Percentiles rank a stretch among this genome's conserved stretches.
Conservation (phyloP, 2,329 filamentous ascomycete genomes). For the Dactylellina leptospora region DNA sequence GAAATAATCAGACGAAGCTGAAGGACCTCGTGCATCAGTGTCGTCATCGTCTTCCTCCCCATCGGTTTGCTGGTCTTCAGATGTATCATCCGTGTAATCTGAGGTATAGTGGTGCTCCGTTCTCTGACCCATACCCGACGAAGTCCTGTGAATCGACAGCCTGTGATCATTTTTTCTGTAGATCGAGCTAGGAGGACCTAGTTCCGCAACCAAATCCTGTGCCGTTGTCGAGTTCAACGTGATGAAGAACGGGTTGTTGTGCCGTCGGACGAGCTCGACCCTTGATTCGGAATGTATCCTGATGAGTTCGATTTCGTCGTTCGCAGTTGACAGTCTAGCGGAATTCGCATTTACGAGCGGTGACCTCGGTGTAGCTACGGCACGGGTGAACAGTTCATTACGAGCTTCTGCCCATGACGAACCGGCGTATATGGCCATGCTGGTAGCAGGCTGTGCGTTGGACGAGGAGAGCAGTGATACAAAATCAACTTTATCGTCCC, state of each 20-base stretch:
- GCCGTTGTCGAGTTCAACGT: constrained; percentile 84
- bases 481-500: constrained; percentile 72
- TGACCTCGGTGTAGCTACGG: constrained; percentile 76
- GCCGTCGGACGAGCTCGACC: constrained; percentile 79
- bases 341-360: constrained; percentile 67
- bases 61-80: constrained; percentile 62
- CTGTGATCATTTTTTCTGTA: constrained; percentile 90
- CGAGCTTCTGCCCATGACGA: constrained; percentile 89
- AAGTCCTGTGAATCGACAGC: constrained; percentile 79
- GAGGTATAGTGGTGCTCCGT: constrained; percentile 48
- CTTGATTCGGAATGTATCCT: constrained; percentile 79
- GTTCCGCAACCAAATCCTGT: constrained; percentile 87
- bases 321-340: constrained; percentile 63
- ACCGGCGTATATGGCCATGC: constrained; percentile 90
- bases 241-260: constrained; percentile 74
- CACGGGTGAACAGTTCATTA: constrained; percentile 76
- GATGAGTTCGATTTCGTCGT: constrained; percentile 86
- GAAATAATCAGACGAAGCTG: constrained; percentile 78
- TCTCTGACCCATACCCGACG: constrained; percentile 42
- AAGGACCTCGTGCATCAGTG: constrained; percentile 59
- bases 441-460: constrained; percentile 77
- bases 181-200: constrained; percentile 92
- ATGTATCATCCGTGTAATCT: constrained; percentile 73
- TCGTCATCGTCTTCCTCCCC: constrained; percentile 65
- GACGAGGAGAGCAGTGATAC: constrained; percentile 84